phyloP scores from a whole-genome alignment of 2,329 filamentous ascomycete species.

The Phaeoacremonium minimum region DNA sequence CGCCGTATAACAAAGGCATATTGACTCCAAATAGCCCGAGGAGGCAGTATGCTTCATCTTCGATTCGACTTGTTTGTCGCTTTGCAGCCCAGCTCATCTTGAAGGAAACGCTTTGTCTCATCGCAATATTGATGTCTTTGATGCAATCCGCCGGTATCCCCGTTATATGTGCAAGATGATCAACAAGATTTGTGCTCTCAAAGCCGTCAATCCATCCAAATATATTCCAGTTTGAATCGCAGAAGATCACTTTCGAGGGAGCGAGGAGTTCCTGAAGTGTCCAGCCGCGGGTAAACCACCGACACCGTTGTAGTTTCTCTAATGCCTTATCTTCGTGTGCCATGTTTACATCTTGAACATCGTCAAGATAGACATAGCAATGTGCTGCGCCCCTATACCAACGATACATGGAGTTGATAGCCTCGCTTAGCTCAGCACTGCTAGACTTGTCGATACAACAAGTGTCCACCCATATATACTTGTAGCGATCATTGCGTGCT shows the following conservation, averaged over 20 bases:
- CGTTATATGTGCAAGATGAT: no score
- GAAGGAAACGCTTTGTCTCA: slow-evolving; percentile 18
- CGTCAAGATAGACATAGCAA: slow-evolving; percentile 15
- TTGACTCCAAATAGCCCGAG: slow-evolving; percentile 28
- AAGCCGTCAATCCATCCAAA: no score
- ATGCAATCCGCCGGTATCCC: no score
- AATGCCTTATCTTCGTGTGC: no score
- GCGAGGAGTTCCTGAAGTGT: slow-evolving; percentile 12
- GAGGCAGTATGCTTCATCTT: slow-evolving; percentile 28
- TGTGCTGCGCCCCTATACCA: slow-evolving; percentile 14
- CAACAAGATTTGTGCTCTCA: no score
- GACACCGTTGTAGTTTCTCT: no score
- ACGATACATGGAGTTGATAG: slow-evolving; percentile 5
- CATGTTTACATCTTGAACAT: no score
- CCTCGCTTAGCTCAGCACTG: slow-evolving; percentile 13
- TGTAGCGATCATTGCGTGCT: slow-evolving; percentile 3
- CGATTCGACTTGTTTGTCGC: slow-evolving; percentile 19
- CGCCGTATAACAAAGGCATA: slow-evolving; percentile 30
- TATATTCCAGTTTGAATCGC: slow-evolving; percentile 9
- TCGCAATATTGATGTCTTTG: background rate
- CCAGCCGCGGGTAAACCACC: slow-evolving; percentile 7
- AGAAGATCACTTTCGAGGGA: slow-evolving; percentile 9
- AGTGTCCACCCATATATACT: slow-evolving; percentile 18
- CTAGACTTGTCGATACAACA: slow-evolving; percentile 21
- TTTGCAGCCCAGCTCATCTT: slow-evolving; percentile 29